Evolutionary conservation across 805 yeast species (phyloP), one percentile per base, ranked within the genome.

Genomic region (Barnettozyma populi): DNA sequence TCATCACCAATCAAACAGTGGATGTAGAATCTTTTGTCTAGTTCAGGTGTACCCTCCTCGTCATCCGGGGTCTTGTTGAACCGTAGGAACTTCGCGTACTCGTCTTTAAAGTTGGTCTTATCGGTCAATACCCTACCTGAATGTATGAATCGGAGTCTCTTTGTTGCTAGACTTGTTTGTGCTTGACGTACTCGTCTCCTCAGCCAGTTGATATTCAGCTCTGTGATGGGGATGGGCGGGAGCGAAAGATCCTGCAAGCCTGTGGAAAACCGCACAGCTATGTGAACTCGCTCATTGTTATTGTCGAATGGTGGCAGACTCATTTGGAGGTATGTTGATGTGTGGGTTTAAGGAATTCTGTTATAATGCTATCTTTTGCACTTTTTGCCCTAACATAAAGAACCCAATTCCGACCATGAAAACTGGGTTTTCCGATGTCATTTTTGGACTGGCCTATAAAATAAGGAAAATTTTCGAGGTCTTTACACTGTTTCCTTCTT

Each of bases 1-100:
- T 71, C 74, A 31, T 79, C 89, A 7, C 96, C 96, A 13, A 87
- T 73, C 5, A 87, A 76, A 66, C 96, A 88, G 61, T 87, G 95
- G 4, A 89, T 72, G 58, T 82, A 86, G n/a, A 84, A 67, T 41
- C 67, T 66, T 18, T 43, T 46, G 19, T 49, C 45, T 8, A 14
- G 11, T 25, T 31, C 24, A 4, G 36, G 13, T 13, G 29, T 29
- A 21, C 39, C 39, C 11, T 35, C 45, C 7, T 36, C 42, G 11
- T 32, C 48, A 4, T 43, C 53, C 14, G 27, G n/a, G 29, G 31
- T 13, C 13, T 46, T 47, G 29, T 47, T 49, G 39, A 57, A 60
- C 32, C 56, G 51, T 19, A 51, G 36, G 32, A 59, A 53, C 41
- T 70, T 66, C 36, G 67, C 60, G 29, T 80, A 65, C 41, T 82